Conservation (phyloP, 129 eudicot genomes). For the Escallonia herrerae region DNA sequence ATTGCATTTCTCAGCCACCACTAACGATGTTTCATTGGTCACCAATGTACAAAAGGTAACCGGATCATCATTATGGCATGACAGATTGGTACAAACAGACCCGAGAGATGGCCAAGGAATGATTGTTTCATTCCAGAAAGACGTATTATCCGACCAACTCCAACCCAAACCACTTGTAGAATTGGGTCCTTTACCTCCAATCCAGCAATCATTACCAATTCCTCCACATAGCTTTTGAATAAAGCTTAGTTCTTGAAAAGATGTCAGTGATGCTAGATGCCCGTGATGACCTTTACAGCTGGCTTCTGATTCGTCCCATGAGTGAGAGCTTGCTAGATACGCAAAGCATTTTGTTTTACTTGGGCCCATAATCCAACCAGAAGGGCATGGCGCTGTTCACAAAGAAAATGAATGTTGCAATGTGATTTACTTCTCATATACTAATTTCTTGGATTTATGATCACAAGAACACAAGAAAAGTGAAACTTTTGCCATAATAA, state of each 20-base stretch:
- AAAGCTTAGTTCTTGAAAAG: slow-evolving; percentile 49
- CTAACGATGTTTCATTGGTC: slow-evolving; percentile 33
- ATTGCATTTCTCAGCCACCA: slow-evolving; percentile 57
- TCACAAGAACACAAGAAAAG: neutral
- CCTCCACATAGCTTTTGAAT: slow-evolving; percentile 43
- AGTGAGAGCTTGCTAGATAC: slow-evolving; percentile 23
- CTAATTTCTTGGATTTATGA: neutral
- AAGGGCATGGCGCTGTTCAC: slow-evolving; percentile 58
- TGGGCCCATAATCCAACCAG: slow-evolving; percentile 48
- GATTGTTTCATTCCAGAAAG: slow-evolving; percentile 46
- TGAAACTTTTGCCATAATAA: neutral
- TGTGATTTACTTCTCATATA: neutral
- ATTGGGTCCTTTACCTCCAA: slow-evolving; percentile 60
- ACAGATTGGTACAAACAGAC: slow-evolving; percentile 36
- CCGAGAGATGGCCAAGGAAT: slow-evolving; percentile 22
- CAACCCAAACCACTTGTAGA: slow-evolving; percentile 26
- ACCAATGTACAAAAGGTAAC: slow-evolving; percentile 46
- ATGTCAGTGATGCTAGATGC: slow-evolving; percentile 61
- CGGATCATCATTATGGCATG: slow-evolving; percentile 40
- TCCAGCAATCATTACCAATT: slow-evolving; percentile 55
- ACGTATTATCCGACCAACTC: slow-evolving; percentile 72
- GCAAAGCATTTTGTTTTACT: slow-evolving; percentile 43
- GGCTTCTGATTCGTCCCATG: slow-evolving; percentile 79
- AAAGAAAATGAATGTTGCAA: neutral
- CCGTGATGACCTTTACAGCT: slow-evolving; percentile 44